These are phyloP conservation scores for Dimargaris cristalligena DNA, from an alignment of 192 early-diverging fungal species.

Conservation along the genomic window DNA sequence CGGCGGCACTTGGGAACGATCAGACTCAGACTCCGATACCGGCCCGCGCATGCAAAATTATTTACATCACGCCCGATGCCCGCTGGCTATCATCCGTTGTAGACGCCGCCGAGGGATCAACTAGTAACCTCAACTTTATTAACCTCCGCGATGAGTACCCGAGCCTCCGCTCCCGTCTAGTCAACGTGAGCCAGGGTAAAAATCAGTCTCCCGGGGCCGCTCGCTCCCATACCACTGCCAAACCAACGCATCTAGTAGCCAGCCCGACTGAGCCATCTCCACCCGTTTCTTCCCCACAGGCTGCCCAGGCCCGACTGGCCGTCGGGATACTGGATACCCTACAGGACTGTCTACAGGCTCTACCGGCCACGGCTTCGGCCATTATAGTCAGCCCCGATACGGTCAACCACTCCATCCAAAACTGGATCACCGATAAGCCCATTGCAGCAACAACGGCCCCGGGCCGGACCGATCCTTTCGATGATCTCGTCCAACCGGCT, in stretches of 20 bases:
- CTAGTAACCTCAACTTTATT: background rate
- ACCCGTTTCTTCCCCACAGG: background rate
- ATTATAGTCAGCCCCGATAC: background rate
- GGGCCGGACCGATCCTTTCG: background rate
- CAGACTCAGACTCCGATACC: background rate
- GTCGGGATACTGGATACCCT: background rate
- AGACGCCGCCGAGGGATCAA: no score
- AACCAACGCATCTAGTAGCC: no score
- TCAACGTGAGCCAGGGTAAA: no score
- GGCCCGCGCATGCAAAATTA: background rate
- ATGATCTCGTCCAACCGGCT: background rate
- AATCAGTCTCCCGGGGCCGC: no score
- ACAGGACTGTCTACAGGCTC: background rate
- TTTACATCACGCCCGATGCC: background rate
- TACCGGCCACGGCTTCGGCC: constrained; percentile 1
- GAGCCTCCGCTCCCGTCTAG: background rate
- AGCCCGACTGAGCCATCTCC: background rate
- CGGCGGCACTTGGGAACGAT: no score
- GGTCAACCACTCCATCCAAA: background rate
- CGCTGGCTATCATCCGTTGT: no score
- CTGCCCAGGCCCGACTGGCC: background rate
- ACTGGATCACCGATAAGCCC: constrained; percentile 11
- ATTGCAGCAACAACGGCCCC: background rate
- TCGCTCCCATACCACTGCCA: no score
- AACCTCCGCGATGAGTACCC: constrained; percentile 5